These are phyloP conservation scores for Leccinum arenicola DNA, from an alignment of 768 basidiomycete genomes.

Conservation along the genomic window DNA sequence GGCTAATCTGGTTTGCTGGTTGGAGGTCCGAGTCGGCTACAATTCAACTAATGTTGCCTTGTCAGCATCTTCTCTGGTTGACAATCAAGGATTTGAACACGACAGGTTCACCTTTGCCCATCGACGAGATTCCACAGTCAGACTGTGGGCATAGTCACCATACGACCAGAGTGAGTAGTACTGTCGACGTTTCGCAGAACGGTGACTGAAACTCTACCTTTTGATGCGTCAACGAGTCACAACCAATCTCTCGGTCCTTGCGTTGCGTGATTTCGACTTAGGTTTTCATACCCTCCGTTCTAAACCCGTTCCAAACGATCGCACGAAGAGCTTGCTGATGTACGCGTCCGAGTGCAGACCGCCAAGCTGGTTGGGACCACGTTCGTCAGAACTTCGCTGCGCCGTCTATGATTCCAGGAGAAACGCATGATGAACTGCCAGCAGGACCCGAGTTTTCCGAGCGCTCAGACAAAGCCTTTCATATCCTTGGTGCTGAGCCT, in stretches of 20 bases:
- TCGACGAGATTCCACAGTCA: slow-evolving; percentile 88
- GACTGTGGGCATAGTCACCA: slow-evolving; percentile 87
- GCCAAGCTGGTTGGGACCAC: slow-evolving; percentile 58
- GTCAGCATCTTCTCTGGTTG: not conserved
- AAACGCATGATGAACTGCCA: too few relatives aligned
- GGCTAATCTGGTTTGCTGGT: not conserved
- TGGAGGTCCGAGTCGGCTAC: too few relatives aligned
- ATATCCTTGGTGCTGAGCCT: slow-evolving; percentile 84
- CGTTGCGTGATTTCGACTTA: slow-evolving; percentile 94
- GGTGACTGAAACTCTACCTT: slow-evolving; percentile 50
- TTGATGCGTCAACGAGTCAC: slow-evolving; percentile 98
- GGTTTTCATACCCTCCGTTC: slow-evolving; percentile 97
- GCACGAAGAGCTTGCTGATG: slow-evolving; percentile 90
- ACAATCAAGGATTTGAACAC: not conserved
- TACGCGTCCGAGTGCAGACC: slow-evolving; percentile 97
- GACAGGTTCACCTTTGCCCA: slow-evolving; percentile 83
- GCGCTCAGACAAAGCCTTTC: slow-evolving; percentile 86
- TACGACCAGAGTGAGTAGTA: slow-evolving; percentile 31
- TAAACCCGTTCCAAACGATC: slow-evolving; percentile 49
- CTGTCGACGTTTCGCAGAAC: not conserved
- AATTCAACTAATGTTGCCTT: too few relatives aligned
- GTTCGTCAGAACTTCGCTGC: slow-evolving; percentile 2
- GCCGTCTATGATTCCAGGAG: too few relatives aligned
- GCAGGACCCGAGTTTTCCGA: slow-evolving; percentile 58
- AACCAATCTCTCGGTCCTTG: slow-evolving; percentile 88